Percentiles rank a stretch among this genome's conserved stretches.
Evolutionary conservation across 495 filamentous ascomycete species (phyloP).

Genomic region (Podospora anserina): DNA sequence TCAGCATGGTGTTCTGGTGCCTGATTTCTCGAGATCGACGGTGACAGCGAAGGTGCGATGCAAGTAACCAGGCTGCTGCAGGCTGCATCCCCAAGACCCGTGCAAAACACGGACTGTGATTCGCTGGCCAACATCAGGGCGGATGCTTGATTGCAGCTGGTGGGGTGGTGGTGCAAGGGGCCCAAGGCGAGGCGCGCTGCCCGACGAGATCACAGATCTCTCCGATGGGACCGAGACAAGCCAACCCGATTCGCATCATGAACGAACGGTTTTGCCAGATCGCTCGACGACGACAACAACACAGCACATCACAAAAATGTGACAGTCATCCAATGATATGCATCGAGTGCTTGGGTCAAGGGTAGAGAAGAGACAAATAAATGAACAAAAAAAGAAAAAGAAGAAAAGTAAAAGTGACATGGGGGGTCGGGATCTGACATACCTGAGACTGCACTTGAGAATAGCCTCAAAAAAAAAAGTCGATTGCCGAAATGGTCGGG

Average conservation of each 20-base stretch:
- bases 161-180: background rate
- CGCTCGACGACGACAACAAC: background rate
- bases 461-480: background rate
- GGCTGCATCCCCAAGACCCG: background rate
- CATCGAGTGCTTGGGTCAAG: background rate
- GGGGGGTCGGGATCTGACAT: background rate
- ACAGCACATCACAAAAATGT: background rate
- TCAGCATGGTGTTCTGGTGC: slow-evolving; percentile 14
- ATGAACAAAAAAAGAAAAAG: background rate
- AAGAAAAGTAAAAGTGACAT: background rate
- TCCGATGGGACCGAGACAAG: slow-evolving; percentile 9
- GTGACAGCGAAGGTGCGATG: slow-evolving; percentile 2
- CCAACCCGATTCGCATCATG: background rate
- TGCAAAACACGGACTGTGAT: background rate
- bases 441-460: background rate
- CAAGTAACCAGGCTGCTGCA: slow-evolving; percentile 4
- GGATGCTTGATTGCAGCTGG: slow-evolving; percentile 2
- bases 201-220: slow-evolving; percentile 10
- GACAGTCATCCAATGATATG: background rate
- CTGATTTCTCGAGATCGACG: background rate
- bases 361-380: background rate
- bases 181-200: slow-evolving; percentile 1
- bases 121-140: slow-evolving; percentile 3
- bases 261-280: background rate
- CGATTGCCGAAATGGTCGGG: background rate